Base-by-base conservation (phyloP, 495 filamentous ascomycete species). In the Talaromyces ruber region DNA sequence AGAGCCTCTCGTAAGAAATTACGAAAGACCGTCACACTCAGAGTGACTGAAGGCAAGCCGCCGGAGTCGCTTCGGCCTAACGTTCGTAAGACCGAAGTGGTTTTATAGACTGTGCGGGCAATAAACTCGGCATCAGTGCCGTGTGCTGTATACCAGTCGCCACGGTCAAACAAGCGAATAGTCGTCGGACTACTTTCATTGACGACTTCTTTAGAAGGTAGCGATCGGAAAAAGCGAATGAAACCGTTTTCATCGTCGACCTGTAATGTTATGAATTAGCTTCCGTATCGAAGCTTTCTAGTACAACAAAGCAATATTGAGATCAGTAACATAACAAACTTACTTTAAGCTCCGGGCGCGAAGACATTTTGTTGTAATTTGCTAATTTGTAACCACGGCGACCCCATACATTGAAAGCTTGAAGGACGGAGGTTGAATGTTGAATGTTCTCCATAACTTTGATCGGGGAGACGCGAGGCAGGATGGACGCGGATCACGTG, bases 231-330 rank as follows among this genome's bases (percentile, higher is more conserved):
- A 79, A 93, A 96, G 39, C 87, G 87, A 72, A 97, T 97, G 78
- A 98, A 98, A 63, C 93, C 90, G 69, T 85, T 84, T 80, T 98
- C 94, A 72, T 98, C 94, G 67, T 98, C 94, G 66, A 97, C 88
- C 91, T 95, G 11, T 54, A 54, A 64, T 43, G 22, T 4, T 58
- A 29, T 37, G n/a, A 52, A 45, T 51, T 63, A 22, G 64, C 14
- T 55, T 37, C 57, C 29, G 18, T 26, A 50, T 43, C n/a, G 22
- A 60, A 58, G 28, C 30, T 29, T 56, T 21, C 3, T 8, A 24
- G 12, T 30, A 29, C 34, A 16, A 14, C 1, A 14, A 39, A 39
- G 34, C 34, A 39, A 16, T 39, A 12, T 39, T 39, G 8, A 16
- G 16, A 30, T 25, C 30, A 22, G 47, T 51, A 66, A 58, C 16